Percentiles rank a stretch among this genome's conserved stretches.
Evolutionary conservation across 192 early-diverging fungal species (phyloP).

Genomic region (Cetraspora pellucida): DNA sequence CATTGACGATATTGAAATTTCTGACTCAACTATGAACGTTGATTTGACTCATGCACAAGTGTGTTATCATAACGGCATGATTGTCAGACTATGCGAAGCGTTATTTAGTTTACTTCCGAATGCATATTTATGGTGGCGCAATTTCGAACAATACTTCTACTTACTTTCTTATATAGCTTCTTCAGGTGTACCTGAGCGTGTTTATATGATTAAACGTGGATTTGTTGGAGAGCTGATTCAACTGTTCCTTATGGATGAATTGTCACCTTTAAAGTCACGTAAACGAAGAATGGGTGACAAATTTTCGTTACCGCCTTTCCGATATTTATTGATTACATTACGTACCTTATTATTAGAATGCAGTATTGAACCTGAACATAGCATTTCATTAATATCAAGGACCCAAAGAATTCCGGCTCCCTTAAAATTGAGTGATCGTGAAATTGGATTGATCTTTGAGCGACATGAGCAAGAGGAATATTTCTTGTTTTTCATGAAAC

Average conservation of each 20-base stretch:
- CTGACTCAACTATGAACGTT: slow-evolving; percentile 6
- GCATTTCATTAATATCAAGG: too few relatives aligned
- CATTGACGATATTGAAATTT: background rate
- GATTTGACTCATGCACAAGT: slow-evolving; percentile 2
- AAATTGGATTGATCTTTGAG: slow-evolving; percentile 15
- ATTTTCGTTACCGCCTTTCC: slow-evolving; percentile 49
- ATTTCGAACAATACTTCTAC: slow-evolving; percentile 52
- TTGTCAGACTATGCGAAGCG: slow-evolving; percentile 32
- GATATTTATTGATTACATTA: slow-evolving; percentile 40
- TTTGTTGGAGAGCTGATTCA: slow-evolving; percentile 41
- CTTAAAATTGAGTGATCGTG: slow-evolving; percentile 11
- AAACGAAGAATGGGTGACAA: slow-evolving; percentile 54
- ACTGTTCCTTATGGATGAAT: slow-evolving; percentile 46
- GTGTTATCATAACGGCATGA: slow-evolving; percentile 29
- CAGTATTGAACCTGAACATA: slow-evolving; percentile 19
- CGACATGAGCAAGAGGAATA: slow-evolving; percentile 13
- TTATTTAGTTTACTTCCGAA: slow-evolving; percentile 39
- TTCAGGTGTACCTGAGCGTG: slow-evolving; percentile 40
- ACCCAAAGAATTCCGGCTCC: background rate
- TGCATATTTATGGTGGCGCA: slow-evolving; percentile 46
- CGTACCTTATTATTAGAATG: slow-evolving; percentile 40
- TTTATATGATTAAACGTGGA: slow-evolving; percentile 41
- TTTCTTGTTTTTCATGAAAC: slow-evolving; percentile 29
- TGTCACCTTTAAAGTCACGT: slow-evolving; percentile 33
- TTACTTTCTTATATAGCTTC: slow-evolving; percentile 45